Evolutionary conservation across 2,329 filamentous ascomycete species (phyloP).

Genomic region (Fusarium transvaalense): DNA sequence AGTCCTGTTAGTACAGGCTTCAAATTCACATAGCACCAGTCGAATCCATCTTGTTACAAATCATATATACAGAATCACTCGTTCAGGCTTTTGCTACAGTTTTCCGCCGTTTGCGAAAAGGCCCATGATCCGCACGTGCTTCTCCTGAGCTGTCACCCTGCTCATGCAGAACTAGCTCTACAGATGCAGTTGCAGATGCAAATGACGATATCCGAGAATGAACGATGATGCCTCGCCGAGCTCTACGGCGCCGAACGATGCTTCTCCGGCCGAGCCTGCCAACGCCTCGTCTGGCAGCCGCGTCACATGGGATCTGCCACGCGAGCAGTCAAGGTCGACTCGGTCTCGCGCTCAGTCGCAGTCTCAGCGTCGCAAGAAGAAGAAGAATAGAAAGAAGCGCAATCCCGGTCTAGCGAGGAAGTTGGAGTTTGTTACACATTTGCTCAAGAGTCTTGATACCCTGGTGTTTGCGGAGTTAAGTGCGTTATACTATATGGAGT

Average conservation of each 20-base stretch:
- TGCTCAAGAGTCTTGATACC: conserved; percentile 72
- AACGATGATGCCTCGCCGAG: conserved; percentile 63
- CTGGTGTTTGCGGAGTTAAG: conserved; percentile 74
- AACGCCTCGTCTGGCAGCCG: conserved; percentile 32
- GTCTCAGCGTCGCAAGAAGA: conserved; percentile 54
- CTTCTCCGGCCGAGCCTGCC: conserved; percentile 33
- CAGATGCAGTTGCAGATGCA: conserved; percentile 41
- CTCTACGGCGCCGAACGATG: conserved; percentile 54
- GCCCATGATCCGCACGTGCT: conserved; percentile 47
- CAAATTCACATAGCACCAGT: conserved; percentile 21
- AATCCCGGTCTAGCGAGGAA: conserved; percentile 66
- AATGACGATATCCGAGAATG: conserved; percentile 60
- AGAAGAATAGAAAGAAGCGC: conserved; percentile 54
- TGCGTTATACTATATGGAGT: conserved; percentile 79
- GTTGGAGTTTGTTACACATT: conserved; percentile 69
- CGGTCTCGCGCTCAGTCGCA: conserved; percentile 43
- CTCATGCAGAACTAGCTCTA: conserved; percentile 50
- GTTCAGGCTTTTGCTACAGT: conserved; percentile 5
- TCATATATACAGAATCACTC: conserved; percentile 1
- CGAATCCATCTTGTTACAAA: conserved; percentile 9
- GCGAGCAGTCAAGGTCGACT: conserved; percentile 27
- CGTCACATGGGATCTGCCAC: conserved; percentile 36
- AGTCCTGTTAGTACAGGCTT: conserved; percentile 24
- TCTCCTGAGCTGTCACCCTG: conserved; percentile 46
- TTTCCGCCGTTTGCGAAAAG: conserved; percentile 9